phyloP scores from a whole-genome alignment of 2,329 filamentous ascomycete species.

The Verticillium klebahnii region DNA sequence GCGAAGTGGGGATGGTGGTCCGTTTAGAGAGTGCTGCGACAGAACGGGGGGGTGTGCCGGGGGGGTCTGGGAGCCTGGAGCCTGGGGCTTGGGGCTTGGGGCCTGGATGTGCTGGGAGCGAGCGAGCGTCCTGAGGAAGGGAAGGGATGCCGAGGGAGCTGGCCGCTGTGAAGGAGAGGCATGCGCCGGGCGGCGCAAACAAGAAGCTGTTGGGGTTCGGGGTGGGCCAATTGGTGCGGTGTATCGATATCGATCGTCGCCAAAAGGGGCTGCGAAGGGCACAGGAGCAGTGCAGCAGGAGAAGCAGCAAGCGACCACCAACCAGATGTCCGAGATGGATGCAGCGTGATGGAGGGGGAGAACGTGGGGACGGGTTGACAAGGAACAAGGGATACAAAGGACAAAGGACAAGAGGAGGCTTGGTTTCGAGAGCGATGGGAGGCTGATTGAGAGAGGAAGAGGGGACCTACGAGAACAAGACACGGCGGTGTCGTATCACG shows the following conservation, averaged over 20 bases:
- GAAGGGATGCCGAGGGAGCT: neutral
- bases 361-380: neutral
- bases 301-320: neutral
- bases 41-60: neutral
- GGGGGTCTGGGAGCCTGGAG: neutral
- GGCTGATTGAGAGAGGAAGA: neutral
- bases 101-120: neutral
- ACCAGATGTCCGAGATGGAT: neutral
- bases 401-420: neutral
- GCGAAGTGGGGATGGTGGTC: slow-evolving; percentile 2
- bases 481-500: neutral
- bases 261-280: neutral
- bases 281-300: neutral
- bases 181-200: neutral
- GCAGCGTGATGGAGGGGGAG: neutral
- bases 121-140: neutral
- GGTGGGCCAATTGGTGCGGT: neutral
- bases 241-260: neutral
- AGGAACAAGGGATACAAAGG: neutral
- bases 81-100: neutral
- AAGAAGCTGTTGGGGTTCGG: neutral
- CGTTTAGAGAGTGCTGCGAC: neutral
- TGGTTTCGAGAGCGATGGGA: neutral
- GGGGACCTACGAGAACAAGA: neutral
- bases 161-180: neutral